These are phyloP conservation scores for Auricularia cornea DNA, from an alignment of 768 basidiomycete species.

Conservation along the genomic window DNA sequence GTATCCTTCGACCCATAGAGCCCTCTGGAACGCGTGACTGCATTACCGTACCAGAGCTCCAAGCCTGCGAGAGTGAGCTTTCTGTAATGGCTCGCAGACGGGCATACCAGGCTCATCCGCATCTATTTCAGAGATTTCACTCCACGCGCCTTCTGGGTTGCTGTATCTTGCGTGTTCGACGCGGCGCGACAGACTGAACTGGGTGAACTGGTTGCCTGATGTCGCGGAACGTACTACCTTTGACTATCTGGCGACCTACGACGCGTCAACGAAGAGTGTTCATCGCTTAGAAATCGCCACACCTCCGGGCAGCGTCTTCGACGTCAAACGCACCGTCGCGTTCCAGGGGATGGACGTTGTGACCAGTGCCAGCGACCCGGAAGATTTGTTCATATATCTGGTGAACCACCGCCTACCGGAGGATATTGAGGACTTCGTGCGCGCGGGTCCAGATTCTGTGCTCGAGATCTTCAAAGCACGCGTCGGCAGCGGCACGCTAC, in stretches of 20 bases:
- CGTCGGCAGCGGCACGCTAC: constrained; percentile 34
- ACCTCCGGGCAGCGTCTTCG: constrained; percentile 25
- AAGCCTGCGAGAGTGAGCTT: too few species aligned
- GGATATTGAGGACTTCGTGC: constrained; percentile 17
- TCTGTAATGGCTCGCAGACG: too few species aligned
- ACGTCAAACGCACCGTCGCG: constrained; percentile 33
- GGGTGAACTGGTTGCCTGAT: constrained; percentile 14
- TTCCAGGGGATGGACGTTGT: constrained; percentile 67
- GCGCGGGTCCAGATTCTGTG: constrained; percentile 60
- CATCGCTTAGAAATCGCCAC: constrained; percentile 38
- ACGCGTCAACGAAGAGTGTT: constrained; percentile 37
- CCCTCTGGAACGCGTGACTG: too few species aligned
- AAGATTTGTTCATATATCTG: constrained; percentile 54
- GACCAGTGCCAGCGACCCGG: constrained; percentile 37
- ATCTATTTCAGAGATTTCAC: constrained; percentile 51
- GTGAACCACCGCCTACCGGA: constrained; percentile 60
- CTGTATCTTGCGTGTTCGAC: constrained; percentile 59
- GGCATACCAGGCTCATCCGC: too few species aligned
- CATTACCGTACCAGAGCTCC: too few species aligned
- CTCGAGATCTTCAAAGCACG: constrained; percentile 63
- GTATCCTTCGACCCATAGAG: too few species aligned
- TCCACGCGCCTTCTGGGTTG: constrained; percentile 47
- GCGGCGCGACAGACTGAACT: neutral
- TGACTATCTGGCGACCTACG: constrained; percentile 56
- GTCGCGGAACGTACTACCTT: constrained; percentile 24